phyloP scores from a whole-genome alignment of 23 red algal species.

The Gracilaria gracilis region DNA sequence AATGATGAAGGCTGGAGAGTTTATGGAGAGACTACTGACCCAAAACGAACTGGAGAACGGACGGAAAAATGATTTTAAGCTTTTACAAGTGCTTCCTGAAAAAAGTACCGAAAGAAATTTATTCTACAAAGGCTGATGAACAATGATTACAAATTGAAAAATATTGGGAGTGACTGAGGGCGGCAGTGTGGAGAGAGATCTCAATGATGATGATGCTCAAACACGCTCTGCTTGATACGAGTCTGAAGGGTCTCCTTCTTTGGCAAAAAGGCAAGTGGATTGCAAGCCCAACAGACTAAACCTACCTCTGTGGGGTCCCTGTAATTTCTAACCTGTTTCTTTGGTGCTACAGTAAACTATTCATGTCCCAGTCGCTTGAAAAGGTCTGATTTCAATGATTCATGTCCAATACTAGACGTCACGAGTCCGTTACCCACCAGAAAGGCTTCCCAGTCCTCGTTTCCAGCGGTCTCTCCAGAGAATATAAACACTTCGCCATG shows the following conservation, averaged over 20 bases:
- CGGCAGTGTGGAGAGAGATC: not conserved
- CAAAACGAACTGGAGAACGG: not conserved
- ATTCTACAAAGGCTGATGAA: not conserved
- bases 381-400: not conserved
- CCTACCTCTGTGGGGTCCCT: not conserved
- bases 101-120: not conserved
- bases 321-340: not conserved
- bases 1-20: not conserved
- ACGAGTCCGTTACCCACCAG: not conserved
- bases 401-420: constrained; percentile 4
- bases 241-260: constrained; percentile 28
- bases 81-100: constrained; percentile 16
- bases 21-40: not conserved
- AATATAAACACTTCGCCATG: too few relatives aligned
- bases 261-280: not conserved
- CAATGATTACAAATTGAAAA: not conserved
- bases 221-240: not conserved
- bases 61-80: not conserved
- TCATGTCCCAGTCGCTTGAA: constrained; percentile 23
- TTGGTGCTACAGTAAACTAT: constrained; percentile 9
- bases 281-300: constrained; percentile 3
- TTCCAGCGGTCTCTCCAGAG: not conserved
- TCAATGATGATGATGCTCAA: constrained; percentile 3
- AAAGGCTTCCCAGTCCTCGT: constrained; percentile 29
- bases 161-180: not conserved